Percentiles rank a stretch among this genome's conserved stretches.
These are phyloP conservation scores for Elsinoe arachidis DNA, from an alignment of 2,329 filamentous ascomycete genomes.

Conservation along the genomic window DNA sequence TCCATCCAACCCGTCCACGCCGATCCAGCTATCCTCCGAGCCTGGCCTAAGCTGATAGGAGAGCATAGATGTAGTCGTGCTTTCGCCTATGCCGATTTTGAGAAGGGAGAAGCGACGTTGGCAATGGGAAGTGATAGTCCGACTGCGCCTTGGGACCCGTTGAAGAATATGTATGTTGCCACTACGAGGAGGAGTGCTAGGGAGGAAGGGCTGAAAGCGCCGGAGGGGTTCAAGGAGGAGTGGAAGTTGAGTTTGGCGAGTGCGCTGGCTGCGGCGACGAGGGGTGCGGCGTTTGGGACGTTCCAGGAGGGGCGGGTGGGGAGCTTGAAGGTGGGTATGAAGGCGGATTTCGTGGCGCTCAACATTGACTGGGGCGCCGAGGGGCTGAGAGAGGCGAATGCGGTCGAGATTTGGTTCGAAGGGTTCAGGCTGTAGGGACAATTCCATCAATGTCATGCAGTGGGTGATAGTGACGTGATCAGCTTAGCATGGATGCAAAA, in stretches of 20 bases:
- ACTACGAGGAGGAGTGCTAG: constrained; percentile 49
- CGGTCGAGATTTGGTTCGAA: constrained; percentile 44
- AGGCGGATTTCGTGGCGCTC: constrained; percentile 47
- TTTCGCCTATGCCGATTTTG: constrained; percentile 56
- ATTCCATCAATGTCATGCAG: no score
- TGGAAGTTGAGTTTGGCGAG: constrained; percentile 47
- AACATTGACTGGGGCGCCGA: constrained; percentile 46
- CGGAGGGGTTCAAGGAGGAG: constrained; percentile 44
- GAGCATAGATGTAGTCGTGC: constrained; percentile 46
- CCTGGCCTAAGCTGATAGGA: constrained; percentile 53
- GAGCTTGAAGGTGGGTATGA: constrained; percentile 42
- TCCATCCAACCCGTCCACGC: constrained; percentile 91
- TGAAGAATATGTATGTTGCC: constrained; percentile 51
- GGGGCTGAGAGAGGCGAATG: constrained; percentile 48
- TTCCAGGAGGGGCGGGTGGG: constrained; percentile 50
- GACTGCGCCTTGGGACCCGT: constrained; percentile 47
- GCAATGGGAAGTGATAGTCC: constrained; percentile 54
- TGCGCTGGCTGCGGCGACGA: constrained; percentile 32
- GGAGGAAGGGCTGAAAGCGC: constrained; percentile 26
- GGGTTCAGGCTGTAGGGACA: constrained; percentile 32
- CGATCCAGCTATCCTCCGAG: constrained; percentile 57
- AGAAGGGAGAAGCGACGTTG: constrained; percentile 44
- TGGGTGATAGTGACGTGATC: no score
- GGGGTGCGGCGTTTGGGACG: constrained; percentile 50
- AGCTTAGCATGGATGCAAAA: no score